Percentiles rank a stretch among this genome's conserved stretches.
Conservation (phyloP, 2,329 filamentous ascomycete genomes). For the Pestalotiopsis sp. region DNA sequence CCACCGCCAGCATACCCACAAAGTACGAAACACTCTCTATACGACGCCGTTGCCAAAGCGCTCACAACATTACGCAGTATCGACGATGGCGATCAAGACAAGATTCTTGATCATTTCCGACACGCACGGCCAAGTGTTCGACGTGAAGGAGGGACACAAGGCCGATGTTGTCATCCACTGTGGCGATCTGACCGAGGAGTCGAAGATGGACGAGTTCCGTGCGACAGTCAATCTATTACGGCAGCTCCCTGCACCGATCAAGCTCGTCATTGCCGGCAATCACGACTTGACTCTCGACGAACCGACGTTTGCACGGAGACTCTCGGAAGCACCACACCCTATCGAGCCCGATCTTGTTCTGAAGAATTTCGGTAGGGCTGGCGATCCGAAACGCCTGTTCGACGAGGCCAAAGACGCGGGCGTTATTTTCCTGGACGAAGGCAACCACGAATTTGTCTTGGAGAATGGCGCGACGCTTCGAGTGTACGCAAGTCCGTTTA, state of each 20-base stretch:
- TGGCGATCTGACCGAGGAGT: slow-evolving; percentile 52
- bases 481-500: slow-evolving; percentile 58
- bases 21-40: neutral
- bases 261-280: slow-evolving; percentile 58
- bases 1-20: neutral
- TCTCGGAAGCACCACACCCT: neutral
- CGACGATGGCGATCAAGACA: slow-evolving; percentile 34
- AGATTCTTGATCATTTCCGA: slow-evolving; percentile 48
- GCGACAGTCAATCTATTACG: slow-evolving; percentile 45
- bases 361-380: slow-evolving; percentile 41
- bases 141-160: slow-evolving; percentile 21
- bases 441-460: slow-evolving; percentile 49
- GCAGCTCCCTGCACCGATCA: slow-evolving; percentile 48
- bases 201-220: slow-evolving; percentile 42
- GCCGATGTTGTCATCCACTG: slow-evolving; percentile 55
- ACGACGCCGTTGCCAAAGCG: neutral
- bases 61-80: neutral
- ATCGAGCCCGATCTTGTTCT: slow-evolving; percentile 21
- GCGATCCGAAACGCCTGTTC: slow-evolving; percentile 42
- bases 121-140: slow-evolving; percentile 39
- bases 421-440: slow-evolving; percentile 53
- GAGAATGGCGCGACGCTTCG: slow-evolving; percentile 50
- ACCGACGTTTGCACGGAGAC: slow-evolving; percentile 32
- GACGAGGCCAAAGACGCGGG: slow-evolving; percentile 36
- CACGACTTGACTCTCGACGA: slow-evolving; percentile 50